Evolutionary conservation across 2,329 filamentous ascomycete species (phyloP).

Genomic region (Beauveria varroae): DNA sequence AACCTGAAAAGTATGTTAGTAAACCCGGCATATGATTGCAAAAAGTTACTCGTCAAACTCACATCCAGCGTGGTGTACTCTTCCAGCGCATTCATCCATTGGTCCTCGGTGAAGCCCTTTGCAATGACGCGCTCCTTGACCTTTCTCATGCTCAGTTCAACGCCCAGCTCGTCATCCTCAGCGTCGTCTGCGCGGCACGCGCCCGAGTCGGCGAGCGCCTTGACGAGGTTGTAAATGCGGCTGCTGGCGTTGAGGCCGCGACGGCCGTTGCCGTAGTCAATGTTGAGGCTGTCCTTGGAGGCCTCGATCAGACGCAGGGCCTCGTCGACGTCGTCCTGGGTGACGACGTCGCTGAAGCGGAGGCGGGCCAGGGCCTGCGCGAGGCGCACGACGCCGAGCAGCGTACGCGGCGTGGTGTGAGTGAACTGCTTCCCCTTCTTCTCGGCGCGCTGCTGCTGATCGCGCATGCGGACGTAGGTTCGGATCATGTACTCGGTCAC

Average conservation of each 20-base stretch:
- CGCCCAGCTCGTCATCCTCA: slow-evolving; percentile 42
- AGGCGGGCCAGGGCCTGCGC: slow-evolving; percentile 89
- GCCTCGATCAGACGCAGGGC: slow-evolving; percentile 85
- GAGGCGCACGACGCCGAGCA: slow-evolving; percentile 86
- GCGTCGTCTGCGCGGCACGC: slow-evolving; percentile 69
- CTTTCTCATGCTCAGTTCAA: slow-evolving; percentile 77
- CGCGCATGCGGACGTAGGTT: slow-evolving; percentile 90
- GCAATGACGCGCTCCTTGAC: slow-evolving; percentile 88
- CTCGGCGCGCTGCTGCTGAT: slow-evolving; percentile 86
- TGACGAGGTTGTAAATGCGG: slow-evolving; percentile 92
- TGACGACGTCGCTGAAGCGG: slow-evolving; percentile 77
- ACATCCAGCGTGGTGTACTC: slow-evolving; percentile 87
- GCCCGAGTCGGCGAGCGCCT: slow-evolving; percentile 76
- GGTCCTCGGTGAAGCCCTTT: slow-evolving; percentile 93
- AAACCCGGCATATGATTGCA: background rate
- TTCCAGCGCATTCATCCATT: slow-evolving; percentile 77
- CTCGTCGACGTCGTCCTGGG: slow-evolving; percentile 92
- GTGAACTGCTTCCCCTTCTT: slow-evolving; percentile 86
- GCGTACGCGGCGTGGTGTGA: slow-evolving; percentile 87
- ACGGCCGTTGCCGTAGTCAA: slow-evolving; percentile 52
- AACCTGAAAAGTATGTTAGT: slow-evolving; percentile 40
- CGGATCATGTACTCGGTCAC: slow-evolving; percentile 96
- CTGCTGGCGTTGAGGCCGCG: slow-evolving; percentile 73
- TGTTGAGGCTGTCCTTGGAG: slow-evolving; percentile 82
- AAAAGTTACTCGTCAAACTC: slow-evolving; percentile 40